Conservation (phyloP, 2,329 filamentous ascomycete genomes). For the Macrophomina tecta region DNA sequence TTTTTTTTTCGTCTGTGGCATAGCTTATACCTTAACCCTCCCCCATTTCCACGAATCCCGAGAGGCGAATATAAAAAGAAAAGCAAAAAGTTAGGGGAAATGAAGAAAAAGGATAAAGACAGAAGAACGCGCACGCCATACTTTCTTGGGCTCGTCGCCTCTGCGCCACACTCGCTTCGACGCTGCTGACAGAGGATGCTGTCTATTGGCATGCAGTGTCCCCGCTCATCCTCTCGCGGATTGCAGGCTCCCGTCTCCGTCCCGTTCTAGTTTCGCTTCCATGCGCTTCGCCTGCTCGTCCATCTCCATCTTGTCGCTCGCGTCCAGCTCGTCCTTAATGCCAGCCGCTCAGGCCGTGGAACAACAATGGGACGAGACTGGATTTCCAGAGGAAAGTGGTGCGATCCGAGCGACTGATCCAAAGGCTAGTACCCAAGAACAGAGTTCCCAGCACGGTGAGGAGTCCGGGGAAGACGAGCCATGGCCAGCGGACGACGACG, state of each 20-base stretch:
- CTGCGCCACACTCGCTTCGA: no score
- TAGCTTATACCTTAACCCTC: no score
- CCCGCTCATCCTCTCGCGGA: background rate
- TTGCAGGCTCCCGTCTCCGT: background rate
- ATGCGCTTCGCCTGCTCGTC: background rate
- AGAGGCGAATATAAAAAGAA: no score
- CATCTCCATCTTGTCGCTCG: background rate
- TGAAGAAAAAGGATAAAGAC: no score
- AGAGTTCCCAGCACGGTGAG: background rate
- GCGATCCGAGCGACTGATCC: background rate
- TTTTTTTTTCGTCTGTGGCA: no score
- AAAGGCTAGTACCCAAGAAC: background rate
- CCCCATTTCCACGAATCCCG: no score
- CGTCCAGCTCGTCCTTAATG: background rate
- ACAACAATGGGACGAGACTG: background rate
- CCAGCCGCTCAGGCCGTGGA: constrained; percentile 1
- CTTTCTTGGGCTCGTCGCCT: no score
- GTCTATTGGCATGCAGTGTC: no score
- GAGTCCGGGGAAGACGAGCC: background rate
- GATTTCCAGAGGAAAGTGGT: constrained; percentile 1
- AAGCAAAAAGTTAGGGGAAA: no score
- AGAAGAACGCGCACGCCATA: no score
- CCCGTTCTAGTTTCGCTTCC: background rate
- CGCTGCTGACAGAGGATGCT: no score
- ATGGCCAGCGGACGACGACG: constrained; percentile 2